A percentile compares a stretch with the other conserved stretches of the same genome.
Conservation (phyloP, 768 basidiomycete genomes). For the Mrakia blollopis region DNA sequence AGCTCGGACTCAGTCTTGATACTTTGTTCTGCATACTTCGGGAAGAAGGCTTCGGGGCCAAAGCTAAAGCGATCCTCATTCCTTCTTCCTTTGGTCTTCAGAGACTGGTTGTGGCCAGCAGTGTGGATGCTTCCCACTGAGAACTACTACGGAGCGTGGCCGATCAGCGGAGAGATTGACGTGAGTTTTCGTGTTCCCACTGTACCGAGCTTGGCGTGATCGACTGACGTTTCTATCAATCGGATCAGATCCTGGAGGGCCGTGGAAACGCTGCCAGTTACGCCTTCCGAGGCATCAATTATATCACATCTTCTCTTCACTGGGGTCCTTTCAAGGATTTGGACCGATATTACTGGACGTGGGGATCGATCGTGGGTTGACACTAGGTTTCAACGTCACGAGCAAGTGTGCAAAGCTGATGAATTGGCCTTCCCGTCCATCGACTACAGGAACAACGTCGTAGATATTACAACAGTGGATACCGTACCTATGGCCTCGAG, state of each 20-base stretch:
- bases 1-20: constrained; percentile 50
- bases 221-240: background rate
- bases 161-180: constrained; percentile 64
- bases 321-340: constrained; percentile 63
- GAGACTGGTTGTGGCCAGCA: constrained; percentile 44
- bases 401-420: no score
- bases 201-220: background rate
- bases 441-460: constrained; percentile 59
- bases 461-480: constrained; percentile 59
- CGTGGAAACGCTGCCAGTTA: constrained; percentile 58
- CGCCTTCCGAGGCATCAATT: constrained; percentile 51
- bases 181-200: constrained; percentile 46
- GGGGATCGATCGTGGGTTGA: constrained; percentile 51
- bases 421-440: background rate
- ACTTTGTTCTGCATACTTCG: constrained; percentile 44
- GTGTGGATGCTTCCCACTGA: constrained; percentile 52
- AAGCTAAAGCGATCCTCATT: background rate
- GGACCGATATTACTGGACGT: constrained; percentile 66
- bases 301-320: constrained; percentile 57
- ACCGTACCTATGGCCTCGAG: constrained; percentile 77
- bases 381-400: background rate
- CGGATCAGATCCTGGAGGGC: constrained; percentile 54
- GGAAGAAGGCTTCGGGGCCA: no score
- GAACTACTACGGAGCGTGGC: constrained; percentile 53
- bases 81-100: background rate